phyloP scores from a whole-genome alignment of 2,329 filamentous ascomycete genomes.

The Colletotrichum falcatum region DNA sequence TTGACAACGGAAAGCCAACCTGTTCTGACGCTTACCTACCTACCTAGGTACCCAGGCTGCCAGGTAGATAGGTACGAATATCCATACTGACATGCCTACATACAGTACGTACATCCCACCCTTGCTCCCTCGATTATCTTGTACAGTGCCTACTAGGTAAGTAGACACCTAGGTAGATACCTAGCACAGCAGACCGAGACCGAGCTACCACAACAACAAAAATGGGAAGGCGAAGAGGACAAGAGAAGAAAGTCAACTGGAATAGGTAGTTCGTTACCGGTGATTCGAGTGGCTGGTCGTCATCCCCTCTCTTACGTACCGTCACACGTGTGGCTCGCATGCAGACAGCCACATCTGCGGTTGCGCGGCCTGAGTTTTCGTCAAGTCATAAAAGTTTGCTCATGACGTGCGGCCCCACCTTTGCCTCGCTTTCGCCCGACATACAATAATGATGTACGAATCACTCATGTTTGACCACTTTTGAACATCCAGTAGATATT shows the following conservation, averaged over 20 bases:
- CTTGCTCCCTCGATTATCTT: neutral
- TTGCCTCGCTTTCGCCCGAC: neutral
- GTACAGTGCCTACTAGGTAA: too few species aligned
- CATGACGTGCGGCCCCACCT: neutral
- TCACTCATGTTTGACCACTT: too few species aligned
- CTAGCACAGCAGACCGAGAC: neutral
- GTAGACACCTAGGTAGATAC: too few species aligned
- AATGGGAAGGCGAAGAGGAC: neutral
- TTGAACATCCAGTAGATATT: neutral
- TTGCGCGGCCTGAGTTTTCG: conserved; percentile 9
- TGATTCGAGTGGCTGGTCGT: neutral
- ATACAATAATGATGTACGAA: neutral
- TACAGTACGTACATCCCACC: neutral
- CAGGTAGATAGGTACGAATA: too few species aligned
- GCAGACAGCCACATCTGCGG: conserved; percentile 21
- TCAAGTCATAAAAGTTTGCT: conserved; percentile 10
- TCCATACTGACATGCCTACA: too few species aligned
- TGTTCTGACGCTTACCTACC: neutral
- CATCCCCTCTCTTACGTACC: conserved; percentile 10
- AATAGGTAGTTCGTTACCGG: neutral
- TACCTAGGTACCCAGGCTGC: too few species aligned
- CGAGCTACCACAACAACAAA: neutral
- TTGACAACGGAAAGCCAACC: neutral
- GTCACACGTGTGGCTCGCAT: conserved; percentile 17
- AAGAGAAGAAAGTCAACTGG: neutral